phyloP scores from a whole-genome alignment of 331 rosid genomes.

The Phaseolus coccineus region DNA sequence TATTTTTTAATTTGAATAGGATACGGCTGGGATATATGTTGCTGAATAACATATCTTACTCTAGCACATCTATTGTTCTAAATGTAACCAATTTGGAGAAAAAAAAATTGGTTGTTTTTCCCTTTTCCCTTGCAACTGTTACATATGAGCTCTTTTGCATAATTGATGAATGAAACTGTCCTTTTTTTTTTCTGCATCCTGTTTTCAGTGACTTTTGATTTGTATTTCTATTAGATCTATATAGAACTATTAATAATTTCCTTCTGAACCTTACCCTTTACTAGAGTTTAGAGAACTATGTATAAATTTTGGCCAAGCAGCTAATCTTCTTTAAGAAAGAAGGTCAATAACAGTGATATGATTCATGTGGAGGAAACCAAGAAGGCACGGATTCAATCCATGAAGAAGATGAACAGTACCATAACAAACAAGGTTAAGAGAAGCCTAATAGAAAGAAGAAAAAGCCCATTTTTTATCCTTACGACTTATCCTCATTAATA shows the following conservation, averaged over 20 bases:
- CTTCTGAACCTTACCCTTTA: conserved; percentile 27
- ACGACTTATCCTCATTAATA: too few relatives aligned
- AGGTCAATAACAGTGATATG: neutral
- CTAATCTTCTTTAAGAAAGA: conserved; percentile 30
- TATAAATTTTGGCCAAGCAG: conserved; percentile 21
- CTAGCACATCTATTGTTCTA: conserved; percentile 9
- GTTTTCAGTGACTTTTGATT: conserved; percentile 10
- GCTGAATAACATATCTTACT: conserved; percentile 5
- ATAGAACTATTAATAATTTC: neutral
- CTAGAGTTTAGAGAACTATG: conserved; percentile 24
- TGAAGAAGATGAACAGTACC: too few relatives aligned
- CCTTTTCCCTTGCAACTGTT: conserved; percentile 8
- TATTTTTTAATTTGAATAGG: neutral
- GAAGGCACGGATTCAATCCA: too few relatives aligned
- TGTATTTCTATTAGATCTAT: conserved; percentile 1
- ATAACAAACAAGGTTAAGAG: too few relatives aligned
- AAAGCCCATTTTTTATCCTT: too few relatives aligned
- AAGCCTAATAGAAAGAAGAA: too few relatives aligned
- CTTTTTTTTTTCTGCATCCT: neutral
- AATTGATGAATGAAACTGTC: conserved; percentile 9
- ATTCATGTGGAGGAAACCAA: too few relatives aligned
- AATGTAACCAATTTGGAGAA: conserved; percentile 9
- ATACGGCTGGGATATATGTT: neutral
- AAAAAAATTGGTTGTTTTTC: neutral
- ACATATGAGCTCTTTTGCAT: conserved; percentile 13